Evolutionary conservation across 305 asterid genomes (phyloP).

Genomic region (Fraxinus platypoda): DNA sequence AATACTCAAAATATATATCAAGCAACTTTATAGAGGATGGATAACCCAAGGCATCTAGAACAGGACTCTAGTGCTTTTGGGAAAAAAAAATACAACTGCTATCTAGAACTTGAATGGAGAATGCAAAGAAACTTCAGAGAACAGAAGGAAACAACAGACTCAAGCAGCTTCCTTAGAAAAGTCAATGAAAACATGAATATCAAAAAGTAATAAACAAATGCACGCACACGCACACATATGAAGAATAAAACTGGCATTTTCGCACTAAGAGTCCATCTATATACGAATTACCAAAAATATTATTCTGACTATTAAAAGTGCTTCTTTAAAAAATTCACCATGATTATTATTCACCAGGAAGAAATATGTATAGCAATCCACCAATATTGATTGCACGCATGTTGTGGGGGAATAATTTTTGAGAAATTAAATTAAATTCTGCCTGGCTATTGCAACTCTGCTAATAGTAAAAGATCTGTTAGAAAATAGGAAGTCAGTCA

Average conservation of each 20-base stretch:
- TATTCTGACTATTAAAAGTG: background rate
- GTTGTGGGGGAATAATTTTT: background rate
- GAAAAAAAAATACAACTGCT: background rate
- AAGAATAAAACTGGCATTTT: background rate
- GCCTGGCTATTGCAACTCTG: background rate
- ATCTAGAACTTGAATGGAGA: background rate
- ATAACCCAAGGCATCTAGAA: background rate
- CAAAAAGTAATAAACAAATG: background rate
- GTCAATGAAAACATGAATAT: background rate
- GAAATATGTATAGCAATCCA: background rate
- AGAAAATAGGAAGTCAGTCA: background rate
- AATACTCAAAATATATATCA: conserved; percentile 9
- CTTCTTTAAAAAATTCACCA: background rate
- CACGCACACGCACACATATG: background rate
- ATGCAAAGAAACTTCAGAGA: background rate
- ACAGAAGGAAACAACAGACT: background rate
- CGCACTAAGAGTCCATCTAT: background rate
- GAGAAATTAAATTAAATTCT: background rate
- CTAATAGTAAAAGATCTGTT: background rate
- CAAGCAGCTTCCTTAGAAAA: background rate
- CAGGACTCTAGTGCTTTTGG: background rate
- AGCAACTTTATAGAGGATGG: background rate
- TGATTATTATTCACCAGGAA: background rate
- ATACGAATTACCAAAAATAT: background rate
- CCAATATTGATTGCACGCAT: background rate